Evolutionary conservation across 345 rosid genomes (phyloP).

Genomic region (Populus deltoides): DNA sequence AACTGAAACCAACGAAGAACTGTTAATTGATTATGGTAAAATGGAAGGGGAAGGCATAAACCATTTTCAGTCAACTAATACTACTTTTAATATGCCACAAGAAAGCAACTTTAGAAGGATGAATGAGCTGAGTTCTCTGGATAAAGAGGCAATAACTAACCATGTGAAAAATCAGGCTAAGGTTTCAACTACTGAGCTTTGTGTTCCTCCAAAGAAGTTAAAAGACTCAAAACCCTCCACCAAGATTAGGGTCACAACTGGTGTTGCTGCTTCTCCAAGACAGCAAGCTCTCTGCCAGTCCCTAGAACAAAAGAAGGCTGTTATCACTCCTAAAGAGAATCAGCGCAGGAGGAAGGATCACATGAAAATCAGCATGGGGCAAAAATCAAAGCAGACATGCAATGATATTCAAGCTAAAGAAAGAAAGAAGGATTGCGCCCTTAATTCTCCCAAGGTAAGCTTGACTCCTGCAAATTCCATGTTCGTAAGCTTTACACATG

Average conservation of each 20-base stretch:
- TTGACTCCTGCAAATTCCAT: slow-evolving; percentile 9
- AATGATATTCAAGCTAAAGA: slow-evolving; percentile 36
- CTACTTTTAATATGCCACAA: slow-evolving; percentile 14
- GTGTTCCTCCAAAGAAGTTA: slow-evolving; percentile 30
- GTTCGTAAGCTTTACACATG: neutral
- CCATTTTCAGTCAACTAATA: slow-evolving; percentile 12
- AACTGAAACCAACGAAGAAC: slow-evolving; percentile 18
- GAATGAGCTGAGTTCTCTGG: slow-evolving; percentile 20
- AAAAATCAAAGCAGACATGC: slow-evolving; percentile 33
- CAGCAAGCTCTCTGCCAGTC: slow-evolving; percentile 32
- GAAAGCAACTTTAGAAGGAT: slow-evolving; percentile 28
- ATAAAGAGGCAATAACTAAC: slow-evolving; percentile 19
- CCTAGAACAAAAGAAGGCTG: slow-evolving; percentile 28
- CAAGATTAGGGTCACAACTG: slow-evolving; percentile 21
- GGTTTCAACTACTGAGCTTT: slow-evolving; percentile 9
- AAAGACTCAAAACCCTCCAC: slow-evolving; percentile 26
- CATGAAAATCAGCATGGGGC: slow-evolving; percentile 6
- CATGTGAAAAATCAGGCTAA: slow-evolving; percentile 18
- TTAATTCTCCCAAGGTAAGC: slow-evolving; percentile 34
- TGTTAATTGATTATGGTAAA: slow-evolving; percentile 20
- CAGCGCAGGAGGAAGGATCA: slow-evolving; percentile 36
- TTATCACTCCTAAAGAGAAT: slow-evolving; percentile 34
- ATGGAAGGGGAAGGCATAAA: slow-evolving; percentile 19
- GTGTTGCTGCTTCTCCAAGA: slow-evolving; percentile 29
- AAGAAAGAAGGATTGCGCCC: slow-evolving; percentile 29